phyloP scores from a whole-genome alignment of 352 stramenopile species.

The Phytopythium mirpurense region DNA sequence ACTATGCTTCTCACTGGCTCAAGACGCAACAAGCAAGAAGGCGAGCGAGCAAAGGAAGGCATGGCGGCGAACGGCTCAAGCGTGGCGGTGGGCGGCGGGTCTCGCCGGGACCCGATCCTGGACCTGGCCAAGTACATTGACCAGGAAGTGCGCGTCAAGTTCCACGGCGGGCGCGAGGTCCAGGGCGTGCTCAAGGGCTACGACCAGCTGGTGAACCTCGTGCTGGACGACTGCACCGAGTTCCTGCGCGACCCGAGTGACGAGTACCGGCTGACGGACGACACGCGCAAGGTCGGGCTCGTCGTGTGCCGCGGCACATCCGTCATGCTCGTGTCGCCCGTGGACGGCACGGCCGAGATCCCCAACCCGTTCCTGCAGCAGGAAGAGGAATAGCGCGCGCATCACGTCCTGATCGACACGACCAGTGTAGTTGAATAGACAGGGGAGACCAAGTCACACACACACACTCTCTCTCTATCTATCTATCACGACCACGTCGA shows the following conservation, averaged over 20 bases:
- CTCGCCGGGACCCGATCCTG: constrained; percentile 85
- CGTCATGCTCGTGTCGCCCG: constrained; percentile 89
- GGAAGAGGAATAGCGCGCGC: constrained; percentile 37
- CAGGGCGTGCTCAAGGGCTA: constrained; percentile 93
- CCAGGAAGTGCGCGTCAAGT: constrained; percentile 93
- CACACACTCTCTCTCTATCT: too few relatives aligned
- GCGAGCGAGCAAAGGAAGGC: constrained; percentile 3
- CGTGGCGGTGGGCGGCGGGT: constrained; percentile 9
- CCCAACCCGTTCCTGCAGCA: constrained; percentile 89
- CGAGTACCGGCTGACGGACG: constrained; percentile 83
- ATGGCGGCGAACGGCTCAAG: constrained; percentile 57
- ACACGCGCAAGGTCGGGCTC: constrained; percentile 91
- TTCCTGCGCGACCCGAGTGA: constrained; percentile 92
- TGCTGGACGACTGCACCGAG: constrained; percentile 95
- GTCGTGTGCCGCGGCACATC: constrained; percentile 92
- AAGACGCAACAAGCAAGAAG: background rate
- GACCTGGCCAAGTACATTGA: constrained; percentile 95
- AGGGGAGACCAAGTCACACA: too few relatives aligned
- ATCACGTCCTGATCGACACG: background rate
- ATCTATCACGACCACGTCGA: background rate
- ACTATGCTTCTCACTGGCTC: too few relatives aligned
- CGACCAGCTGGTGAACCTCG: constrained; percentile 96
- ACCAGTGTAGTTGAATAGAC: constrained; percentile 2
- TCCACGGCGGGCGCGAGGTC: constrained; percentile 91
- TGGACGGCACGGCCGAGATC: constrained; percentile 90